These are phyloP conservation scores for Phyllosticta citriasiana DNA, from an alignment of 2,329 filamentous ascomycete species.

Conservation along the genomic window DNA sequence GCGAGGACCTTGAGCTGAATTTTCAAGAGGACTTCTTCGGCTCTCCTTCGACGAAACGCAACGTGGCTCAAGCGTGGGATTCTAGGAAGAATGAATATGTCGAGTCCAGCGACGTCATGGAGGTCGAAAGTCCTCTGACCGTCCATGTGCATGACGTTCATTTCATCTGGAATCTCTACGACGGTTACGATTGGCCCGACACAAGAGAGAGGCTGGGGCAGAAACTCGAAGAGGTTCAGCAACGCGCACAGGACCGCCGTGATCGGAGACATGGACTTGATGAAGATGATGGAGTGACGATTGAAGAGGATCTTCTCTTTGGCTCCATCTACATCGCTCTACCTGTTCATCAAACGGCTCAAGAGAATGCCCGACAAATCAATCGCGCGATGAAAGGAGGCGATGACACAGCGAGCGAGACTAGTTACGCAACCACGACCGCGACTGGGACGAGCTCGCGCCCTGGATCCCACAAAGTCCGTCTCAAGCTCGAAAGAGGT, in stretches of 20 bases:
- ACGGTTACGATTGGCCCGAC: conserved; percentile 91
- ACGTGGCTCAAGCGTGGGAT: conserved; percentile 70
- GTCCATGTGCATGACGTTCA: conserved; percentile 78
- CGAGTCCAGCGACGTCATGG: conserved; percentile 49
- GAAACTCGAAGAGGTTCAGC: conserved; percentile 80
- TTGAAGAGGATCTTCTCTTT: conserved; percentile 92
- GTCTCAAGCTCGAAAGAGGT: conserved; percentile 69
- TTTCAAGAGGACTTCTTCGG: conserved; percentile 74
- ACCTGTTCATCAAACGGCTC: conserved; percentile 63
- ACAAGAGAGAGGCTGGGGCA: conserved; percentile 72
- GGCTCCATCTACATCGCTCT: conserved; percentile 98
- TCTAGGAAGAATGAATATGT: conserved; percentile 67
- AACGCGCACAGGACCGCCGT: conserved; percentile 66
- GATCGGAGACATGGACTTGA: conserved; percentile 49
- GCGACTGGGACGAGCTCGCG: conserved; percentile 25
- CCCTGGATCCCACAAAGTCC: conserved; percentile 37
- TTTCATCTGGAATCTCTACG: conserved; percentile 94
- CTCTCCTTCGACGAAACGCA: conserved; percentile 48
- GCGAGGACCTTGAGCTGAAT: conserved; percentile 39
- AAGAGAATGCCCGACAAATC: conserved; percentile 77
- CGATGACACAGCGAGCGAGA: conserved; percentile 78
- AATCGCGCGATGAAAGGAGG: conserved; percentile 57
- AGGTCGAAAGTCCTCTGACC: conserved; percentile 60
- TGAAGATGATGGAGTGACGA: conserved; percentile 53
- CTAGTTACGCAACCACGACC: conserved; percentile 67